Evolutionary conservation across 352 stramenopile species (phyloP), one percentile per base, ranked within the genome.

Genomic region (Phytophthora uliginosa): DNA sequence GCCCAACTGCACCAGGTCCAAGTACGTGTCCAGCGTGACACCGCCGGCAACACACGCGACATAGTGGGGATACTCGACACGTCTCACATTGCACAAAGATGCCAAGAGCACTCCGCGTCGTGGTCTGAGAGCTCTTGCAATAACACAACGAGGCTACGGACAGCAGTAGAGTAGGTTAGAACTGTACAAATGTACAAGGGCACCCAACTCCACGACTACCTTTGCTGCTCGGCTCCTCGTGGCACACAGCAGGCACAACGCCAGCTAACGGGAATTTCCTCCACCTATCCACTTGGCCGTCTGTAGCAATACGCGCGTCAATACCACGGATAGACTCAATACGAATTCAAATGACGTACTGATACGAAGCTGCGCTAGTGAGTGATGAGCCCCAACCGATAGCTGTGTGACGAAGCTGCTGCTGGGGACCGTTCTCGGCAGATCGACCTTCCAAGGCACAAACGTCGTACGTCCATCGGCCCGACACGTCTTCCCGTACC

Each of bases 371-470:
- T 93, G 78, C 9, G 74, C 87, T 4, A 95, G 56, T 0, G 74
- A 61, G 40, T 95, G 86, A 54, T 91, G 72, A 1, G 66, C 63
- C 10, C 89, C 89, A 40, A 92, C 74, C 0, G 85, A 86, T 0
- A 95, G 48, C 45, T 95, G 82, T 0, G 83, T 90, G 7, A 84
- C 59, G 60, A 86, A 94, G 48, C 62, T 77, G 40, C 53, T 76
- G 28, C 55, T 78, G 9, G 59, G 63, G 55, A 66, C 53, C 18
- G 20, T 42, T 10, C 10, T 28, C 3, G 58, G 42, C n/a, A 69
- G 24, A 10, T 83, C 67, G 18, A 92, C 62, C 40, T 72, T 77
- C 85, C 87, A 94, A n/a, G 88, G 88, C 26, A 89, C 79, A 63
- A 82, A 94, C 3, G 82, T 90, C 47, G 72, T 89, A 1, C 86